These are phyloP conservation scores for Rehmannia glutinosa DNA, from an alignment of 257 asterid genomes.

Conservation along the genomic window DNA sequence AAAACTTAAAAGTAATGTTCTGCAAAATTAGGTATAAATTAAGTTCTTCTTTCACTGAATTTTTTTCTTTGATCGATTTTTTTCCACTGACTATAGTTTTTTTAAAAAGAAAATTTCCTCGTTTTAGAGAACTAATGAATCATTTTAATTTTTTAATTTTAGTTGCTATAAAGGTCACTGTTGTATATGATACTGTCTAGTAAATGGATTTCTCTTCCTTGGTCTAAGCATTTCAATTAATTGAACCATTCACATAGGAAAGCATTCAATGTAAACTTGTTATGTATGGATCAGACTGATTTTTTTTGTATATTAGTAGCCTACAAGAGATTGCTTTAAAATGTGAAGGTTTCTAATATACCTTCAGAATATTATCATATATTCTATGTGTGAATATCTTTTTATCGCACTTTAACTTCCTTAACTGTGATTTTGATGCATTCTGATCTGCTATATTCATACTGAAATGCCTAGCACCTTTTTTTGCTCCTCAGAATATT, in stretches of 20 bases:
- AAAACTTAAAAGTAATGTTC: no score
- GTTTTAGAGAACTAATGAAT: not conserved
- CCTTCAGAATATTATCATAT: not conserved
- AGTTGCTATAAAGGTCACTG: not conserved
- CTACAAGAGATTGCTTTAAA: not conserved
- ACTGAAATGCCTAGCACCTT: not conserved
- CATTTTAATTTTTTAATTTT: not conserved
- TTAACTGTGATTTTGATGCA: constrained; percentile 6
- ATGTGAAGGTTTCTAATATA: not conserved
- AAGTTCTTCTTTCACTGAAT: no score
- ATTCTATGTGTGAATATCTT: not conserved
- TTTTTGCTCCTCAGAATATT: constrained; percentile 46
- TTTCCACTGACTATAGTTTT: no score
- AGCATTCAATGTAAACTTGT: no score
- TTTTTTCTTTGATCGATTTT: no score
- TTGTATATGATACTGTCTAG: no score
- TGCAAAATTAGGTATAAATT: no score
- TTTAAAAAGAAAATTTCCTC: no score
- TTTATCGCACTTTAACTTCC: constrained; percentile 9
- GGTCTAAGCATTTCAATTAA: not conserved
- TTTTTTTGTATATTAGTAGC: not conserved
- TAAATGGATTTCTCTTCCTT: not conserved
- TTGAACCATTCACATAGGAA: no score
- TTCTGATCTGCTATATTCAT: not conserved
- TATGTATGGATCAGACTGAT: no score